Conservation (phyloP, 176 grass and related monocot species). For the Alopecurus myosuroides region DNA sequence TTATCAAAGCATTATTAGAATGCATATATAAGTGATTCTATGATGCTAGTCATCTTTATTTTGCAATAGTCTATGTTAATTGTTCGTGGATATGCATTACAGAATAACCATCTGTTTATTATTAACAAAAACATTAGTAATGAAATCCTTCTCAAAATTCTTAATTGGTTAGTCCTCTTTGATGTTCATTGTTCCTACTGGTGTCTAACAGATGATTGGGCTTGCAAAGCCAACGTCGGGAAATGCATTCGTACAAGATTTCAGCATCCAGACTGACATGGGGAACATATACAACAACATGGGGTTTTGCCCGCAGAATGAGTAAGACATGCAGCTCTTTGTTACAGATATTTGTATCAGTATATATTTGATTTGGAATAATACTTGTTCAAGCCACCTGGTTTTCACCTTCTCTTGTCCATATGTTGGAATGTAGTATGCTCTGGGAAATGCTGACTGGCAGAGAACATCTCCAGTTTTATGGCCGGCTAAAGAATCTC, state of each 20-base stretch:
- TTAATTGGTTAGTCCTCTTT: too few species aligned
- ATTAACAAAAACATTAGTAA: too few species aligned
- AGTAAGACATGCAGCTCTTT: constrained; percentile 38
- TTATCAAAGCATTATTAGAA: neutral
- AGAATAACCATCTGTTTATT: too few species aligned
- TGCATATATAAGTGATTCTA: too few species aligned
- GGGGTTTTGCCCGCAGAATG: constrained; percentile 71
- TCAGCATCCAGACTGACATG: constrained; percentile 51
- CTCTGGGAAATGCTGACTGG: constrained; percentile 72
- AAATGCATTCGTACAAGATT: constrained; percentile 45
- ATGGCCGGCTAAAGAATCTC: constrained; percentile 60
- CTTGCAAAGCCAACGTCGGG: constrained; percentile 55
- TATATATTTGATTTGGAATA: too few species aligned
- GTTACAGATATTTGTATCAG: neutral
- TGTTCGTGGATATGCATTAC: too few species aligned
- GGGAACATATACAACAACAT: constrained; percentile 62
- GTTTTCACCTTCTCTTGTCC: too few species aligned
- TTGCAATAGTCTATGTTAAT: too few species aligned
- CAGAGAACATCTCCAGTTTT: constrained; percentile 75
- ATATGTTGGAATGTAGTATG: constrained; percentile 36
- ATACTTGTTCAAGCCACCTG: neutral
- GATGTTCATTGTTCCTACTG: too few species aligned
- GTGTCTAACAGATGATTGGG: constrained; percentile 69
- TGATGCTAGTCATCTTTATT: too few species aligned
- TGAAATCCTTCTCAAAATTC: too few species aligned